Base-by-base conservation (phyloP, 1,284 basidiomycete species). In the Ustilago cynodontis region DNA sequence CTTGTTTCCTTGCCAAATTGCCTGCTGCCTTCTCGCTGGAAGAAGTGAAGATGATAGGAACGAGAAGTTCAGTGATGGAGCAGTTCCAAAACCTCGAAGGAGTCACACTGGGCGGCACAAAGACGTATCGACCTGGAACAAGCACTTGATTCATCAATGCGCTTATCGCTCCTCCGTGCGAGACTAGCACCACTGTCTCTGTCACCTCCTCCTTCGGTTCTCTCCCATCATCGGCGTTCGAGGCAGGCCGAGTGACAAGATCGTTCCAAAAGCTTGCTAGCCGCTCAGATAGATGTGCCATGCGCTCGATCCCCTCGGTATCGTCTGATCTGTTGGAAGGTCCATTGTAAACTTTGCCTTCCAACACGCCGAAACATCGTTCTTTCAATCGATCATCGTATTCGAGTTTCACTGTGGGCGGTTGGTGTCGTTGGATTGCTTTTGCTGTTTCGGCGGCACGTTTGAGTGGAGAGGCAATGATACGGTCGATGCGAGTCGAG, bases 41-140 rank as follows among this genome's bases (percentile, higher is more conserved):
- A 11, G 57, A 56, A n/a, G 64, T 69, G 14, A 24, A 24, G 24
- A 71, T 61, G 52, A 64, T 56, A 10, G 77, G 79, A 7, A 70
- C 41, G 57, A 72, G 52, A 2, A 84, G 67, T 55, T 85, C 84
- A 11, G 82, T 80, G 56, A 85, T 78, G 41, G 75, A 79, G 62
- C 84, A 85, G 53, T 85, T 85, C 82, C 82, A 84, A 53, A 85
- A 77, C 0, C 84, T 59, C 24, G 70, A 68, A 1, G 78, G 82
- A 6, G 51, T 20, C 2, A 80, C 65, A 0, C 37, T 31, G 0
- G 71, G 57, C 0, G 62, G 77, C 0, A 77, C 50, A 33, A 60
- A 49, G 22, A 60, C 71, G 60, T 83, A 78, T 13, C 76, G 72
- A 2, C 67, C 67, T 0, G 77, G 59, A 0, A 82, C 41, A 1